Evolutionary conservation across 108 stramenopile genomes (phyloP).

Genomic region (Aurantiochytrium sp.): DNA sequence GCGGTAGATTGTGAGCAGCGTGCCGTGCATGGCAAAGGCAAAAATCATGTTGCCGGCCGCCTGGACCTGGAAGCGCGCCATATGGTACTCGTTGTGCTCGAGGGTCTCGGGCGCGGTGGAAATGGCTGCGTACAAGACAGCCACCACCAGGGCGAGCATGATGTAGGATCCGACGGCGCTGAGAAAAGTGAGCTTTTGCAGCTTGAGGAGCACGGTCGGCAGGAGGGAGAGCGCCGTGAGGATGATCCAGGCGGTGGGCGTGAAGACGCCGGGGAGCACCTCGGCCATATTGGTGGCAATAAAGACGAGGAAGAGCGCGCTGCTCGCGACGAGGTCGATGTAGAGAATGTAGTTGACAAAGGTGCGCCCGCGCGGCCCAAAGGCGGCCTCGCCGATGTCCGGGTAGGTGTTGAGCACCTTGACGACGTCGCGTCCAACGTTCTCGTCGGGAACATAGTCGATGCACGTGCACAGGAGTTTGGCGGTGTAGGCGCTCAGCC

Average conservation of each 20-base stretch:
- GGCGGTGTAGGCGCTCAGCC: conserved; percentile 27
- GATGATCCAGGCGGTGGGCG: background rate
- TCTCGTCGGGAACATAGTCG: background rate
- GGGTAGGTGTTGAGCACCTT: conserved; percentile 24
- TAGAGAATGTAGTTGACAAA: conserved; percentile 30
- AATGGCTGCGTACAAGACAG: conserved; percentile 17
- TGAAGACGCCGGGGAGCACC: background rate
- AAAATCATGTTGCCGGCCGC: conserved; percentile 27
- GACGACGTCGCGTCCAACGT: background rate
- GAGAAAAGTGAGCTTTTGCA: conserved; percentile 27
- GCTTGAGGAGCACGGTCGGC: background rate
- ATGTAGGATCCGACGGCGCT: conserved; percentile 10
- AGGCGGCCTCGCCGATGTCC: conserved; percentile 13
- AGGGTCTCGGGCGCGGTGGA: conserved; percentile 1
- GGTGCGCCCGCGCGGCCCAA: conserved; percentile 16
- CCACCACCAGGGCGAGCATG: conserved; percentile 13
- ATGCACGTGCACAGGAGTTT: conserved; percentile 18
- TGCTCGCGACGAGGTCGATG: conserved; percentile 11
- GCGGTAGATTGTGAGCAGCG: background rate
- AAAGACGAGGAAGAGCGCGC: conserved; percentile 25
- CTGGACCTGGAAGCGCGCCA: background rate
- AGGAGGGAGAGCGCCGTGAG: background rate
- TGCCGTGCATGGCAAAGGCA: conserved; percentile 30
- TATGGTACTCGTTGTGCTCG: conserved; percentile 23
- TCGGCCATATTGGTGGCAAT: conserved; percentile 23